Base-by-base conservation (phyloP, 1,139 yeast species). In the Candida frijolesensis region DNA sequence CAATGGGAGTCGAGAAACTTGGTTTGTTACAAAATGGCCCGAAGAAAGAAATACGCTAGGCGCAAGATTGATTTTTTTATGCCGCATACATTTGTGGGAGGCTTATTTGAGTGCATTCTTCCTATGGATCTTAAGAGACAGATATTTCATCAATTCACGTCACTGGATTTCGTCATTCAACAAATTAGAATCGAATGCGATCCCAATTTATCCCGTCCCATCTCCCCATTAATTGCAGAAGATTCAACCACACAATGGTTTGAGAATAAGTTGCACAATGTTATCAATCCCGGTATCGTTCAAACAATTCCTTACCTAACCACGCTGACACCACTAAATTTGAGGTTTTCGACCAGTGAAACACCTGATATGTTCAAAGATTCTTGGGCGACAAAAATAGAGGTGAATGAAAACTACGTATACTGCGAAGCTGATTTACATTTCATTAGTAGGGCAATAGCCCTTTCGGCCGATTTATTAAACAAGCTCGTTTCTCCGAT, bases 71-170 rank as follows among this genome's bases (percentile, higher is more conserved):
- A 79, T 6, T 63, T 84, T 16, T 85, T 77, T 58, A 67, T 82
- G 25, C 90, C 92, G 0, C 71, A 74, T 42, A 77, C 86, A 0
- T 78, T 82, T 64, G 81, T 87, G 1, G 95, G 95, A 5, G 92
- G 85, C 0, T 57, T 87, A 7, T 87, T 76, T 61, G 77, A 78
- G 54, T 84, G 89, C 59, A 70, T 76, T 2, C 55, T 78, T 1
- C 61, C 73, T 2, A 52, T 56, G 7, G 64, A 52, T 50, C 54
- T 37, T 57, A 68, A 61, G 47, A 49, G 48, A 12, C 50, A 59
- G 35, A 52, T 67, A 2, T 59, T 68, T 30, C 55, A 58, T 40
- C 54, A 54, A 11, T 56, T 65, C 27, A 46, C 52, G 1, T 42
- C 58, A 2, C 46, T 51, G 7, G 61, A 63, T 12, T 54, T 62